phyloP scores from a whole-genome alignment of 495 filamentous ascomycete genomes.

The Penicillium coprophilum region DNA sequence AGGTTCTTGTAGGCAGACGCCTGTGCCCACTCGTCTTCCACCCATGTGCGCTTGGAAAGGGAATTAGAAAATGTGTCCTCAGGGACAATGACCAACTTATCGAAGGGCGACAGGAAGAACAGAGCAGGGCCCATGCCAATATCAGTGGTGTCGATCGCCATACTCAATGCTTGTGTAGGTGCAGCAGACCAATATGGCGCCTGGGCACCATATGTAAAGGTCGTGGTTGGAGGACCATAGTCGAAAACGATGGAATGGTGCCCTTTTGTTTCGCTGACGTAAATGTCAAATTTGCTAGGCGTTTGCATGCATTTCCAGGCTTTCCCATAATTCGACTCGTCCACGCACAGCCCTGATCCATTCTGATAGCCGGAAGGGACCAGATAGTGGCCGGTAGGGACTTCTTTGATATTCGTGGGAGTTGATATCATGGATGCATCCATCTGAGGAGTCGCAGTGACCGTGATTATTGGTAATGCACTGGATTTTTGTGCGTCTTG shows the following conservation, averaged over 20 bases:
- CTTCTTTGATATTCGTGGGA: constrained; percentile 54
- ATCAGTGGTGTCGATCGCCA: constrained; percentile 66
- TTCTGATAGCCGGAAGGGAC: constrained; percentile 60
- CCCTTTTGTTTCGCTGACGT: constrained; percentile 24
- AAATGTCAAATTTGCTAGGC: constrained; percentile 41
- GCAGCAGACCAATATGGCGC: constrained; percentile 52
- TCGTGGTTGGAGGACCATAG: constrained; percentile 31
- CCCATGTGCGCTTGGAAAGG: constrained; percentile 30
- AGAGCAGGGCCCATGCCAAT: constrained; percentile 67
- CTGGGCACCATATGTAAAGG: constrained; percentile 71
- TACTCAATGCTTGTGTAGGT: constrained; percentile 48
- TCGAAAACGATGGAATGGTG: constrained; percentile 31
- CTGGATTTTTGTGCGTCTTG: constrained; percentile 13
- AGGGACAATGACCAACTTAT: constrained; percentile 78
- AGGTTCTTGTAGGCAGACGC: constrained; percentile 23
- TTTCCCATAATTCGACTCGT: constrained; percentile 52
- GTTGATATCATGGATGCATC: constrained; percentile 61
- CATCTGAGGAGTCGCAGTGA: constrained; percentile 56
- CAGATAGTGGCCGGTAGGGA: constrained; percentile 64
- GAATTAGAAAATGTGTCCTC: constrained; percentile 48
- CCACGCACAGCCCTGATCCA: constrained; percentile 65
- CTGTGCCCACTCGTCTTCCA: constrained; percentile 27
- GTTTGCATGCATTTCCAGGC: constrained; percentile 67
- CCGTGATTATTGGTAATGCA: constrained; percentile 45
- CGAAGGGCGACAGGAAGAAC: constrained; percentile 67